phyloP scores from a whole-genome alignment of 257 asterid genomes.

The Solanum megistacrolobum region DNA sequence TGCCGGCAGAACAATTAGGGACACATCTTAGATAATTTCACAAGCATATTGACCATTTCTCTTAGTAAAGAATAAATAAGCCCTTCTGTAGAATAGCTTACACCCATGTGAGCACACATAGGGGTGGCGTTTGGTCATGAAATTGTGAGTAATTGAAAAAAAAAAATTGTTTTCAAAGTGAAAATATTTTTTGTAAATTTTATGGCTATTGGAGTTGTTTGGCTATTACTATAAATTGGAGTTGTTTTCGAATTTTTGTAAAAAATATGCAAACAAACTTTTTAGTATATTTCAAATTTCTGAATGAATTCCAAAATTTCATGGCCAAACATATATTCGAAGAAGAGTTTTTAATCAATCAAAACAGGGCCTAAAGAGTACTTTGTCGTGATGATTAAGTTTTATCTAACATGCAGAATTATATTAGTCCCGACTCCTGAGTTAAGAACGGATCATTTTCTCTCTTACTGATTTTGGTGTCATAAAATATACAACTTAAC shows the following conservation, averaged over 20 bases:
- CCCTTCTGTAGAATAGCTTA: neutral
- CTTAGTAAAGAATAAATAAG: neutral
- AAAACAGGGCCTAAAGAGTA: neutral
- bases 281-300: too few relatives aligned
- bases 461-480: neutral
- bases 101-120: neutral
- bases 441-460: neutral
- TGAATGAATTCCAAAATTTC: too few relatives aligned
- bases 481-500: too few relatives aligned
- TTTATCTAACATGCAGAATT: neutral
- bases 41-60: neutral
- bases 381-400: neutral
- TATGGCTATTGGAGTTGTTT: neutral
- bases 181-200: neutral
- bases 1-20: neutral
- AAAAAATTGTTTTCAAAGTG: neutral
- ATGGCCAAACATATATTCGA: neutral
- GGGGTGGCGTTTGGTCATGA: neutral
- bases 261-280: too few relatives aligned
- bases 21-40: neutral
- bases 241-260: too few relatives aligned
- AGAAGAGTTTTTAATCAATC: neutral
- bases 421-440: neutral
- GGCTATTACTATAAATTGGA: too few relatives aligned
- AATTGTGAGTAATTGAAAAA: neutral